Conservation (phyloP, 768 basidiomycete species). For the Agaricus sinodeliciosus region DNA sequence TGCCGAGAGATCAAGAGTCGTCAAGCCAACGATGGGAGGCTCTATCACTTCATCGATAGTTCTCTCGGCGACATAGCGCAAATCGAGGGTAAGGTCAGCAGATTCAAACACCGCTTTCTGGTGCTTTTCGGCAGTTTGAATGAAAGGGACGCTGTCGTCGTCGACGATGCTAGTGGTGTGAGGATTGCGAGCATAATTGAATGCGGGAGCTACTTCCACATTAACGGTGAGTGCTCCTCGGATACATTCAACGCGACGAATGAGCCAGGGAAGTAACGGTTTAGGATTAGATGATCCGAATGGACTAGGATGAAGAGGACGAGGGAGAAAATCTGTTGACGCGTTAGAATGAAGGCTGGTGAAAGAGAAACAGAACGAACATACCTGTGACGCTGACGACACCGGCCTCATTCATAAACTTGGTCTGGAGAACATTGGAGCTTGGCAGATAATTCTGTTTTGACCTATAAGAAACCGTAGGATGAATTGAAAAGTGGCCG, state of each 20-base stretch:
- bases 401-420: constrained; percentile 86
- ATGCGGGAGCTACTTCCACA: constrained; percentile 92
- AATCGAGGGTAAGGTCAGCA: constrained; percentile 54
- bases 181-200: constrained; percentile 81
- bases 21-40: constrained; percentile 48
- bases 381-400: constrained; percentile 78
- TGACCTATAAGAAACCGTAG: constrained; percentile 57
- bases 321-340: constrained; percentile 69
- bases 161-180: constrained; percentile 59
- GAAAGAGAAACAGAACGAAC: not conserved
- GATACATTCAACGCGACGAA: constrained; percentile 81
- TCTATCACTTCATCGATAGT: constrained; percentile 29
- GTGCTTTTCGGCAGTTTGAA: constrained; percentile 21
- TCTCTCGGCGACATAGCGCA: constrained; percentile 66
- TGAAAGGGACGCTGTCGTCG: constrained; percentile 31
- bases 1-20: constrained; percentile 54
- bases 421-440: constrained; percentile 85
- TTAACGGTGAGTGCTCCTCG: constrained; percentile 75
- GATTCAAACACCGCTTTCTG: constrained; percentile 62
- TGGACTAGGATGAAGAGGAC: constrained; percentile 33
- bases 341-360: not conserved
- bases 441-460: constrained; percentile 83
- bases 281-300: constrained; percentile 32
- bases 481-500: constrained; percentile 88
- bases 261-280: constrained; percentile 77